Base-by-base conservation (phyloP, 192 early-diverging fungal species). In the Coemansia furcata region DNA sequence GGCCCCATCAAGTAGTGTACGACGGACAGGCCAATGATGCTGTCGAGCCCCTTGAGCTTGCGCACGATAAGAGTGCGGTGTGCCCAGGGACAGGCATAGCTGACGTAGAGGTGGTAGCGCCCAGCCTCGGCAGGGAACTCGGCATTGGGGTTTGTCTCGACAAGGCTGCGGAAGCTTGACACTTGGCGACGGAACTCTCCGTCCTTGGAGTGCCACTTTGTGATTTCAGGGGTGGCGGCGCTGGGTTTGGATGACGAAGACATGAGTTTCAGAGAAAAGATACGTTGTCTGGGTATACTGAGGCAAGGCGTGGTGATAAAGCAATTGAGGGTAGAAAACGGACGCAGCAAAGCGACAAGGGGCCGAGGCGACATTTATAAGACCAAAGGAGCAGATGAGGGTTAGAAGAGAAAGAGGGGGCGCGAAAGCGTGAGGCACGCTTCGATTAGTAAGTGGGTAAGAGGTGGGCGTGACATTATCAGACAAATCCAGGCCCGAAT, bases 61-160 rank as follows among this genome's bases (percentile, higher is more conserved):
- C 94, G 89, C 9, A 94, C 94, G 49, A 97, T 88, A 21, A 91
- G 74, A 10, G 94, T 90, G 62, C 96, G 88, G 76, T 97, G 94
- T 8, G 97, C 97, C 87, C 87, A 90, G 37, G 88, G 88, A 61
- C 89, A 90, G 11, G 87, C 89, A 63, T 77, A 79, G 55, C 78
- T 84, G 65, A 95, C 83, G 64, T 91, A 93, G 23, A 94, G 82
- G 55, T 93, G 91, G 87, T 97, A 97, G 63, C 95, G 88, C 39
- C 83, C 84, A 15, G 83, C 68, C 69, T 95, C 95, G 47, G 94
- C 85, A 10, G 83, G 68, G 72, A 95, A 98, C 59, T 71, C 70
- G 21, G 92, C 86, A 23, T 69, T 74, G 4, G 88, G 85, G 35
- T 80, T 73, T 30, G 80, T 66, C 17, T 73, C 71, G 49, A 94